Base-by-base conservation (phyloP, 2,329 filamentous ascomycete genomes). In the Juglanconis sp. region DNA sequence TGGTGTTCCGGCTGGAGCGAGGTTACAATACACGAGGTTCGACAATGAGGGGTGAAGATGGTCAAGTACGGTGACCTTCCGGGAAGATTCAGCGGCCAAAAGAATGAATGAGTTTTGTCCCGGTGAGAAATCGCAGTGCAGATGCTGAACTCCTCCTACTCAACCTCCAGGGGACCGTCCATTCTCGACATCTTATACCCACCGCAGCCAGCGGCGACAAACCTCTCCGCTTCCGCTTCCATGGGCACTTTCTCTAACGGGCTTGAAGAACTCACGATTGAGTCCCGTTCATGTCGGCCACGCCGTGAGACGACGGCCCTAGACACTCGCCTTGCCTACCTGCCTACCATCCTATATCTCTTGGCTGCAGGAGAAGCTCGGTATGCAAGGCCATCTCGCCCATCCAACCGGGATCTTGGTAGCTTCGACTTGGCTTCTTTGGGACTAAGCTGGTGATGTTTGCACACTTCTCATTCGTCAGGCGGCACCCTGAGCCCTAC, bases 341-440 rank as follows among this genome's bases (percentile, higher is more conserved):
- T 24, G 32, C 36, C n/a, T 36, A 2, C 32, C 31, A 30, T 51
- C 13, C 53, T 52, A 56, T 47, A 15, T 34, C 47, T 34, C 57
- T 60, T 56, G 38, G 57, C 47, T 32, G 57, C 57, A 35, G 30
- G 31, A 24, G n/a, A 51, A 36, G 38, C 30, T 8, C 57, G 17
- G 52, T 31, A 40, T 15, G n/a, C 49, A 53, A 32, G 30, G 17
- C 17, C n/a, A 30, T 34, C 34, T 35, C 42, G 50, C 46, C 42
- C 30, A 8, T 40, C 49, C 50, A 38, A 13, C 44, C 57, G 35
- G 34, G 34, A 34, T 35, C 53, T 49, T 55, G 35, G 44, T 5
- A 6, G 51, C 35, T 55, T 64, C 62, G 64, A 42, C 64, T 46
- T 46, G 42, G n/a, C 42, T 17, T 31, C 47, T 49, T 49, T 49